Evolutionary conservation across 2,329 filamentous ascomycete species (phyloP).

Genomic region (Cladobotryum protrusum): DNA sequence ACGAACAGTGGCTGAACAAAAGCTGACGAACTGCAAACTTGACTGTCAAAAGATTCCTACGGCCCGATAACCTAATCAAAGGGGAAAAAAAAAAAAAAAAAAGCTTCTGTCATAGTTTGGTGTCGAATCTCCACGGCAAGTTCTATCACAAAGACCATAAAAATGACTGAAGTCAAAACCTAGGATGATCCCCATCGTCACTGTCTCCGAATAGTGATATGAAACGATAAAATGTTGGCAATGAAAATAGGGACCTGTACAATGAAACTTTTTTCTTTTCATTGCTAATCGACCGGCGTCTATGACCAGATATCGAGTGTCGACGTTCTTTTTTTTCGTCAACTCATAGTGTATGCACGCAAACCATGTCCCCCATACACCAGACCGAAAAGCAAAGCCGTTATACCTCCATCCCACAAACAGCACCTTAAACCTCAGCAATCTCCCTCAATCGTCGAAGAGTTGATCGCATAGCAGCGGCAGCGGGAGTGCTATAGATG

Average conservation of each 20-base stretch:
- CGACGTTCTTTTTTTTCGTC: constrained; percentile 35
- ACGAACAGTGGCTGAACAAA: no score
- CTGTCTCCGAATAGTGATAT: background rate
- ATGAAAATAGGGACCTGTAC: constrained; percentile 17
- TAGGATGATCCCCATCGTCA: background rate
- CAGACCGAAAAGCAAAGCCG: constrained; percentile 42
- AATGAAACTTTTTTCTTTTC: constrained; percentile 32
- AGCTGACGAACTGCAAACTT: no score
- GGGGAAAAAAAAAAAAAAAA: no score
- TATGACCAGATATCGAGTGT: constrained; percentile 34
- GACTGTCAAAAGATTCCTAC: no score
- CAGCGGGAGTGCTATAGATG: constrained; percentile 72
- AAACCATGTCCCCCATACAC: constrained; percentile 40
- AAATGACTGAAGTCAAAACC: background rate
- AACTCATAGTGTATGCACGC: constrained; percentile 38
- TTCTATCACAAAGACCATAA: no score
- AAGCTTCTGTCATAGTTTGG: no score
- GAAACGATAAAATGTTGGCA: no score
- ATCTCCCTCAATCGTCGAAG: constrained; percentile 97
- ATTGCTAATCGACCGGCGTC: constrained; percentile 39
- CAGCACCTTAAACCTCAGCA: constrained; percentile 72
- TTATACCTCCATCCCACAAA: constrained; percentile 24
- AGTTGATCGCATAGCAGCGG: constrained; percentile 90
- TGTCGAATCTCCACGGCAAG: no score
- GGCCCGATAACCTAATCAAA: no score